Evolutionary conservation across 139 green algal genomes (phyloP), one percentile per base, ranked within the genome.

Genomic region (Tetradesmus obliquus): DNA sequence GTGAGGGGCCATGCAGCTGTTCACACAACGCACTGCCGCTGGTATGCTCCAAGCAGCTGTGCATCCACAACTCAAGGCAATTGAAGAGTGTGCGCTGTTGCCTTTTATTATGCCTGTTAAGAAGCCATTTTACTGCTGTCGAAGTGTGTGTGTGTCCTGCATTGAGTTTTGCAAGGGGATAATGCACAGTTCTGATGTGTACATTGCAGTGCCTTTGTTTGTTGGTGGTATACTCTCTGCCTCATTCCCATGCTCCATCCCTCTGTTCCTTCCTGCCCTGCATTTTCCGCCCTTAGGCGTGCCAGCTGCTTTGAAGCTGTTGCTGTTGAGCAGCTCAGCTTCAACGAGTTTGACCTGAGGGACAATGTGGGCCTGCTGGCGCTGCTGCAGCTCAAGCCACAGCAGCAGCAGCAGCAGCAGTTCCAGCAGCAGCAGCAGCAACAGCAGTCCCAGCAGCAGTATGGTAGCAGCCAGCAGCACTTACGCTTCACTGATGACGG

Each of bases 281-380:
- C 62, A 9, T 91, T 5, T 57, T 32, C 62, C 9, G 9, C 55
- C 3, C 45, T 12, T 86, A 84, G 55, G 80, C 60, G 32, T 1
- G 5, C 45, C 66, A 84, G 13, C 53, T 53, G 24, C 20, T 89
- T 86, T n/a, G 32, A 69, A 1, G 2, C 10, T 2, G 20, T 12
- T 2, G 51, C 24, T 24, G 90, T 85, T 20, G 45, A 89, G 69
- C 55, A 13, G 5, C 84, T 91, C 72, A 88, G 32, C 3, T 96
- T 97, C 82, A 58, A 32, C 5, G 74, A 95, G 0, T 88, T 93
- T 53, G 95, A 87, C 4, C 84, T 98, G 86, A 86, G 91, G 51
- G 95, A 98, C 92, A 98, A 98, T 80, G 97, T 98, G 22, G 96
- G 94, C 0, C 93, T 97, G 69, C 69, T 98, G 51, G 90, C 94